Percentiles rank a stretch among this genome's conserved stretches.
phyloP scores from a whole-genome alignment of 148 eudicot species.

The Cornus suecica region DNA sequence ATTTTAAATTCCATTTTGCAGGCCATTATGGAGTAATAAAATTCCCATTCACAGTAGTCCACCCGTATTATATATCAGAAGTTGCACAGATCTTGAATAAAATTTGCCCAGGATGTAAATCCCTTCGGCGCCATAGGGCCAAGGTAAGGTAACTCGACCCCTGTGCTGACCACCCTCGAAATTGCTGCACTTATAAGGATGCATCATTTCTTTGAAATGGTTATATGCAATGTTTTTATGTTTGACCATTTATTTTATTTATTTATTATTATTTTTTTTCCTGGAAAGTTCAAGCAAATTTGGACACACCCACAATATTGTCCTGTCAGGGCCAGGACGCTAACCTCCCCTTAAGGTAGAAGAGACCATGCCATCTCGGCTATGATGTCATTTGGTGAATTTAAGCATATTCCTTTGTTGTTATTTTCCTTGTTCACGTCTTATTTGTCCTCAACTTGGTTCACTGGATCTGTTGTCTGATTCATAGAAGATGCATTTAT shows the following conservation, averaged over 20 bases:
- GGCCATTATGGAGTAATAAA: slow-evolving; percentile 88
- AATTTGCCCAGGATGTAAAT: slow-evolving; percentile 92
- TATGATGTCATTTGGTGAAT: no score
- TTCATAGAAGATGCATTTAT: not conserved
- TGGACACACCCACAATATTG: no score
- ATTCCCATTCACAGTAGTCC: slow-evolving; percentile 62
- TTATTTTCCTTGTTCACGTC: not conserved
- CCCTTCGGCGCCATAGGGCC: slow-evolving; percentile 35
- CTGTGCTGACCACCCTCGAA: slow-evolving; percentile 15
- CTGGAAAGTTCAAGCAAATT: no score
- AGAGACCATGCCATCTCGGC: no score
- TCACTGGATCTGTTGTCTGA: not conserved
- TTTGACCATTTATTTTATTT: no score
- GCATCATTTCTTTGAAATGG: not conserved
- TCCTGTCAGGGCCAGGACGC: no score
- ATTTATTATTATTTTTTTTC: no score
- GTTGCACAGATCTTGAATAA: slow-evolving; percentile 74
- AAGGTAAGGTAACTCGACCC: slow-evolving; percentile 59
- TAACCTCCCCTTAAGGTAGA: no score
- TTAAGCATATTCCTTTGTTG: not conserved
- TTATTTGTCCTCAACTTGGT: not conserved
- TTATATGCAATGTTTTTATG: not conserved
- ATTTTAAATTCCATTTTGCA: slow-evolving; percentile 29
- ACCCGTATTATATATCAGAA: slow-evolving; percentile 78
- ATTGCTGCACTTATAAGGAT: not conserved